phyloP scores from a whole-genome alignment of 805 yeast genomes.

The Saccharomycopsis sp. region DNA sequence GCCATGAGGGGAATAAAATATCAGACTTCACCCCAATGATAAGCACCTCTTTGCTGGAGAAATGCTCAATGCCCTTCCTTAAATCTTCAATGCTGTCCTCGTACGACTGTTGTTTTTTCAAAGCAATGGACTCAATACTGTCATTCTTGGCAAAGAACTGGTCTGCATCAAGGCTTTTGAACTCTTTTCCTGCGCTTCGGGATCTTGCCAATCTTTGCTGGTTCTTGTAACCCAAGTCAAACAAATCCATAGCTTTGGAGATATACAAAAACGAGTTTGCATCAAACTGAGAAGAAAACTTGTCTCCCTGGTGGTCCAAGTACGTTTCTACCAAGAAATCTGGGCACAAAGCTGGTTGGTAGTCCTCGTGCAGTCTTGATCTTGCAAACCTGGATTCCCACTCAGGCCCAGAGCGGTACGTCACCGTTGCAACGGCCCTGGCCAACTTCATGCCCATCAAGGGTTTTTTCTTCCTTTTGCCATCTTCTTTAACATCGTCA shows the following conservation, averaged over 20 bases:
- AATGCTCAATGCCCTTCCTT: conserved; percentile 49
- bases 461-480: no score
- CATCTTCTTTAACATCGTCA: conserved; percentile 24
- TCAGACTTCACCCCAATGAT: conserved; percentile 92
- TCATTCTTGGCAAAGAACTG: conserved; percentile 1
- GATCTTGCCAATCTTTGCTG: conserved; percentile 35
- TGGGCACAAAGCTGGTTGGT: conserved; percentile 83
- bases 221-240: conserved; percentile 58
- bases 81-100: conserved; percentile 58
- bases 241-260: conserved; percentile 90
- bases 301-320: conserved; percentile 90
- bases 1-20: conserved; percentile 89
- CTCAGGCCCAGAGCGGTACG: conserved; percentile 93
- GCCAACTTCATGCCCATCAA: conserved; percentile 94
- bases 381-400: conserved; percentile 93
- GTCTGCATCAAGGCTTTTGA: not conserved
- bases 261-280: conserved; percentile 82
- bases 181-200: conserved; percentile 28
- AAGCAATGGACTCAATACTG: conserved; percentile 22
- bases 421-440: conserved; percentile 87
- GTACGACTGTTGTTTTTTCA: conserved; percentile 28
- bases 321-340: conserved; percentile 90
- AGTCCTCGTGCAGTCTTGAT: conserved; percentile 70
- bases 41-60: conserved; percentile 57
- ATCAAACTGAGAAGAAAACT: conserved; percentile 84